These are phyloP conservation scores for Entomortierella chlamydospora DNA, from an alignment of 192 early-diverging fungal genomes.

Conservation along the genomic window DNA sequence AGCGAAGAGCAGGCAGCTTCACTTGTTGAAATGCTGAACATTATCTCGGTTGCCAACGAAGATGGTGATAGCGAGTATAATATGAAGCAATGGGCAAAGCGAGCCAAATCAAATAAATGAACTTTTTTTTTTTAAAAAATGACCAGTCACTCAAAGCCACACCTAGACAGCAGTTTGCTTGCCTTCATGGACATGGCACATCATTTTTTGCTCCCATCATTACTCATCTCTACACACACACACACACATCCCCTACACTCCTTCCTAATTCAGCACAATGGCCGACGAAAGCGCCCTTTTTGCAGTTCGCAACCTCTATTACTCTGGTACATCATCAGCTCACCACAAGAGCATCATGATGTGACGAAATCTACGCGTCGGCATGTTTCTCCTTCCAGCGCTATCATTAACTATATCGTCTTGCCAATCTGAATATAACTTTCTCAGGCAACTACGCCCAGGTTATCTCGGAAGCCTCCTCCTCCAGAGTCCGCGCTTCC, in stretches of 20 bases:
- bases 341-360: background rate
- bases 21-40: slow-evolving; percentile 31
- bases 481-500: slow-evolving; percentile 69
- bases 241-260: slow-evolving; percentile 1
- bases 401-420: background rate
- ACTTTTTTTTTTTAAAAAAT: background rate
- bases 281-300: slow-evolving; percentile 68
- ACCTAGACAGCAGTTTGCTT: background rate
- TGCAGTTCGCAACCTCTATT: slow-evolving; percentile 77
- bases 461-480: slow-evolving; percentile 49
- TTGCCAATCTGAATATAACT: background rate
- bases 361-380: background rate
- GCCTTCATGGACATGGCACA: too few relatives aligned
- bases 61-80: background rate
- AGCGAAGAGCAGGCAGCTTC: slow-evolving; percentile 30
- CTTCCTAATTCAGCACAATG: slow-evolving; percentile 55
- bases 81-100: slow-evolving; percentile 25
- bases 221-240: background rate
- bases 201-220: too few relatives aligned
- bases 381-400: background rate
- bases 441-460: slow-evolving; percentile 36
- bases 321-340: slow-evolving; percentile 55
- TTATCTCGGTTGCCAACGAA: slow-evolving; percentile 20
- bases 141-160: background rate
- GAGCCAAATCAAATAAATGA: background rate